These are phyloP conservation scores for Penicillium verrucosum DNA, from an alignment of 2,329 filamentous ascomycete species.

Conservation along the genomic window DNA sequence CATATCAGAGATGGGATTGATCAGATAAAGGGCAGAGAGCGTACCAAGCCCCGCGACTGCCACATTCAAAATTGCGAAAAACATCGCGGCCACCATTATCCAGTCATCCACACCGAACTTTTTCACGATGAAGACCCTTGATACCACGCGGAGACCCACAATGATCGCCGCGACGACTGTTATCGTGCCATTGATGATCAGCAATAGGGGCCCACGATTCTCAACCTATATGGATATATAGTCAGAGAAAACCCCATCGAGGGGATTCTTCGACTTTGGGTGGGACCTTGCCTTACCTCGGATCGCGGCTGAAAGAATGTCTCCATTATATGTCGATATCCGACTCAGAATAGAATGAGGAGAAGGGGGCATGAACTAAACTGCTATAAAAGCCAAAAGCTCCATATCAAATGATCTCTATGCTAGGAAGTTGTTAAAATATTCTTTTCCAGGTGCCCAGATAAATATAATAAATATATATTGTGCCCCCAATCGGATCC, in stretches of 20 bases:
- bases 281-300: neutral
- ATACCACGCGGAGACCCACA: neutral
- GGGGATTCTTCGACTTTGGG: neutral
- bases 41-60: neutral
- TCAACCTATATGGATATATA: conserved; percentile 3
- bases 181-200: conserved; percentile 10
- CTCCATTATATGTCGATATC: neutral
- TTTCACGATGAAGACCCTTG: neutral
- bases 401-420: neutral
- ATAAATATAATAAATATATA: too few species aligned
- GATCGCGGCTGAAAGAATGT: neutral
- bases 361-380: neutral
- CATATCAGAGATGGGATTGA: neutral
- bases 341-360: neutral
- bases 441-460: too few species aligned
- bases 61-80: neutral
- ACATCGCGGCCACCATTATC: neutral
- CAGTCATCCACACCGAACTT: neutral
- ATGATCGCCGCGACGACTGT: neutral
- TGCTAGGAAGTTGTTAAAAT: too few species aligned
- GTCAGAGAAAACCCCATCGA: neutral
- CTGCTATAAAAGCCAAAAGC: neutral
- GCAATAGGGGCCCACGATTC: neutral
- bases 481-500: too few species aligned
- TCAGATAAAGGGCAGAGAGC: neutral